These are phyloP conservation scores for Lachnellula arida DNA, from an alignment of 2,329 filamentous ascomycete genomes.

Conservation along the genomic window DNA sequence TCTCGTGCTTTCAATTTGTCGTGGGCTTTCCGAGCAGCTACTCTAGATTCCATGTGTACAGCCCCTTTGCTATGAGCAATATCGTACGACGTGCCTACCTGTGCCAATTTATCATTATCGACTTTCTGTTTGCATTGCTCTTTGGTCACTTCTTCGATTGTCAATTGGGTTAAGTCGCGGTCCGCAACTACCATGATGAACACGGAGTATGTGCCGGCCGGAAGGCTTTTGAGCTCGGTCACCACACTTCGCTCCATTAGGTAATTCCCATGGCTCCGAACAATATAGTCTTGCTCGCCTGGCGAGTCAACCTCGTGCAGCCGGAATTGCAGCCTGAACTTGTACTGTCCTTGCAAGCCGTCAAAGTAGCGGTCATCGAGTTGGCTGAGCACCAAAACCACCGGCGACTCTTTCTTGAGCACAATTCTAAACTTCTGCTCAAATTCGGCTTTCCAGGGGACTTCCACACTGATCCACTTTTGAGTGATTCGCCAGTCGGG, in stretches of 20 bases:
- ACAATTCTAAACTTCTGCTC: slow-evolving; percentile 58
- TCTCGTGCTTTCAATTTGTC: slow-evolving; percentile 27
- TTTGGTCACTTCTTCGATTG: slow-evolving; percentile 54
- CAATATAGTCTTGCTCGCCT: slow-evolving; percentile 54
- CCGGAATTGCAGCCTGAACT: slow-evolving; percentile 42
- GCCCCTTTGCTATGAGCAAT: slow-evolving; percentile 55
- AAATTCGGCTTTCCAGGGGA: slow-evolving; percentile 58
- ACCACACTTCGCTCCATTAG: slow-evolving; percentile 55
- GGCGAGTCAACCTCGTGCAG: slow-evolving; percentile 47
- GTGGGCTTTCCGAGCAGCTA: slow-evolving; percentile 34
- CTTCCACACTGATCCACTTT: slow-evolving; percentile 57
- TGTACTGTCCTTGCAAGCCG: slow-evolving; percentile 56
- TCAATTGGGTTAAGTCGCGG: slow-evolving; percentile 39
- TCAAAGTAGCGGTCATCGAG: slow-evolving; percentile 59
- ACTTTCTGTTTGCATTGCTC: slow-evolving; percentile 42
- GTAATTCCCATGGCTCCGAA: slow-evolving; percentile 54
- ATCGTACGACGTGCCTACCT: slow-evolving; percentile 55
- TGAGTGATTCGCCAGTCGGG: slow-evolving; percentile 53
- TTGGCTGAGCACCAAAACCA: slow-evolving; percentile 57
- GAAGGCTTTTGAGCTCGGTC: slow-evolving; percentile 51
- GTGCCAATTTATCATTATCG: slow-evolving; percentile 55
- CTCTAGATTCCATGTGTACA: slow-evolving; percentile 46
- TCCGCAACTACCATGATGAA: slow-evolving; percentile 52
- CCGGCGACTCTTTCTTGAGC: slow-evolving; percentile 50
- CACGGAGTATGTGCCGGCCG: slow-evolving; percentile 52